Conservation (phyloP, 352 stramenopile species). For the Phytophthora quininea region DNA sequence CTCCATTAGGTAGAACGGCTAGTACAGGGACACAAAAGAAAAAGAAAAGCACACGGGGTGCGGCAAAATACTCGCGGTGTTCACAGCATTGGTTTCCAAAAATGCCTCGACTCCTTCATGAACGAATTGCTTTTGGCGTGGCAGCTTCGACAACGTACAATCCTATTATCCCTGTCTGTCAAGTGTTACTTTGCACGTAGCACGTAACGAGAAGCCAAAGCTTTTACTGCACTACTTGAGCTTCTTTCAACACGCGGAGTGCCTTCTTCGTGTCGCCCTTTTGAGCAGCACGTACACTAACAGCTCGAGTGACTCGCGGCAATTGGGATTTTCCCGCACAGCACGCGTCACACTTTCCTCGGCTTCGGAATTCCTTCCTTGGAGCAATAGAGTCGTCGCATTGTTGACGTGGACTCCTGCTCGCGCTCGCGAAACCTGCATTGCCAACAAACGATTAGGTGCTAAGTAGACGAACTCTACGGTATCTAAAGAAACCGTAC, state of each 20-base stretch:
- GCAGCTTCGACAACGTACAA: neutral
- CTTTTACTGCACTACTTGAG: slow-evolving; percentile 66
- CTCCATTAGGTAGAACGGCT: slow-evolving; percentile 36
- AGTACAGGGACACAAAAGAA: slow-evolving; percentile 32
- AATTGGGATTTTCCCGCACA: slow-evolving; percentile 82
- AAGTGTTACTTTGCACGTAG: neutral
- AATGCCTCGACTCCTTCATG: neutral
- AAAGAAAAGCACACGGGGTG: slow-evolving; percentile 27
- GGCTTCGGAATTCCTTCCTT: slow-evolving; percentile 72
- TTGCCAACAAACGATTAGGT: slow-evolving; percentile 11
- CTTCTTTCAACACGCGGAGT: slow-evolving; percentile 86
- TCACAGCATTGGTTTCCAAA: slow-evolving; percentile 4
- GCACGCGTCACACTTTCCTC: slow-evolving; percentile 87
- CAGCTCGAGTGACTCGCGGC: slow-evolving; percentile 82
- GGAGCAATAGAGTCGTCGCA: slow-evolving; percentile 76
- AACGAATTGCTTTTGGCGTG: too few species aligned
- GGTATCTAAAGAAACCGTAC: slow-evolving; percentile 24
- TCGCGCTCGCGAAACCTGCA: slow-evolving; percentile 65
- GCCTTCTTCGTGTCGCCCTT: slow-evolving; percentile 91
- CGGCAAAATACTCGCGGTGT: slow-evolving; percentile 16
- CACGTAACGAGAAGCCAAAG: too few species aligned
- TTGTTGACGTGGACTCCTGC: slow-evolving; percentile 88
- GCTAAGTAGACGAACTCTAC: neutral
- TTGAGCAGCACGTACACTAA: slow-evolving; percentile 90
- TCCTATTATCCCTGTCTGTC: neutral